Percentiles rank a stretch among this genome's conserved stretches.
Evolutionary conservation across 768 basidiomycete species (phyloP).

Genomic region (Tricholoma furcatifolium): DNA sequence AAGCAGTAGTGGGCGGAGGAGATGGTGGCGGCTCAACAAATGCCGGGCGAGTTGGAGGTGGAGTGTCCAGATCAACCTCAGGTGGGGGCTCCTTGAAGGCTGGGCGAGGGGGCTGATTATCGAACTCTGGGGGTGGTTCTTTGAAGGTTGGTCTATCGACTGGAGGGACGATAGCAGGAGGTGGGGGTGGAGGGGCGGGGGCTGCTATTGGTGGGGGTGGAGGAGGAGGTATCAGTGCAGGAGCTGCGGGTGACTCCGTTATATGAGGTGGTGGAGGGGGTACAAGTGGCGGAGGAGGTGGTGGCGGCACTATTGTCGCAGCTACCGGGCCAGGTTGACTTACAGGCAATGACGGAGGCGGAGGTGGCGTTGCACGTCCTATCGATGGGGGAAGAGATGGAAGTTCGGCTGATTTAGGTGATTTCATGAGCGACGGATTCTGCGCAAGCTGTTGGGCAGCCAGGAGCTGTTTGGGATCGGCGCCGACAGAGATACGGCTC

Average conservation of each 20-base stretch:
- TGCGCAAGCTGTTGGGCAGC: constrained; percentile 67
- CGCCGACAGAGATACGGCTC: constrained; percentile 68
- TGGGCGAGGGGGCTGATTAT: constrained; percentile 38
- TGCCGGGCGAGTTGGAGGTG: constrained; percentile 28
- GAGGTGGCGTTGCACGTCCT: constrained; percentile 7
- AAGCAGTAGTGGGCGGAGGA: constrained; percentile 39
- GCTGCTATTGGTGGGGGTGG: constrained; percentile 30
- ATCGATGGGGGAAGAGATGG: constrained; percentile 26
- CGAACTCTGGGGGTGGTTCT: constrained; percentile 58
- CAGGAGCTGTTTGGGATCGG: constrained; percentile 68
- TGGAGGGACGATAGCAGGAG: constrained; percentile 23
- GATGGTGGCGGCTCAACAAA: constrained; percentile 47
- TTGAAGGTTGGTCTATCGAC: constrained; percentile 40
- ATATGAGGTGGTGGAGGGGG: constrained; percentile 15
- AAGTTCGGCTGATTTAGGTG: constrained; percentile 32
- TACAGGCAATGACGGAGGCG: constrained; percentile 19
- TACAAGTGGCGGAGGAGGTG: constrained; percentile 21
- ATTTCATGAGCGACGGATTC: constrained; percentile 41
- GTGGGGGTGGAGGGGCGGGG: constrained; percentile 21
- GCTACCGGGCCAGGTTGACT: constrained; percentile 4
- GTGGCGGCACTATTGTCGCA: neutral
- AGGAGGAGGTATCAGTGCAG: constrained; percentile 18
- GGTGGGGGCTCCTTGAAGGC: constrained; percentile 64
- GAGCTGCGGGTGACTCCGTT: constrained; percentile 29
- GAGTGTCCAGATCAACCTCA: constrained; percentile 45